Base-by-base conservation (phyloP, 345 rosid genomes). In the Salix koriyanagi region DNA sequence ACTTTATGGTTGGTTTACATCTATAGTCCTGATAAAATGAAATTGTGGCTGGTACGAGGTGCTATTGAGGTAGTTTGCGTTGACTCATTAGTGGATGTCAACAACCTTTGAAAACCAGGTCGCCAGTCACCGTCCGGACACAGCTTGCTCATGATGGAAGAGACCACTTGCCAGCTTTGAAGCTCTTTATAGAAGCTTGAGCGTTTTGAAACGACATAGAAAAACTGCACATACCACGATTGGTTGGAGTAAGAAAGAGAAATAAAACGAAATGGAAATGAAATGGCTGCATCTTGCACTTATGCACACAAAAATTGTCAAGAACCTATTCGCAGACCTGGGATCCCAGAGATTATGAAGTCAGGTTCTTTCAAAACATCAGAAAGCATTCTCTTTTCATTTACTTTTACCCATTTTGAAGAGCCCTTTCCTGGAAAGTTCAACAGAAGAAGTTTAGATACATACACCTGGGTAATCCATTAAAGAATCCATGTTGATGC, bases 101-200 rank as follows among this genome's bases (percentile, higher is more conserved):
- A 69, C 28, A 69, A 13, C 9, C 34, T 50, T 70, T 19, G 28
- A 52, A 39, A 30, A 62, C 25, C 42, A 5, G 34, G 26, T 9
- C 14, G 12, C 61, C 44, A 39, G 19, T 64, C 7, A 9, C 2
- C 5, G 2, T 60, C 10, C 19, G 18, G 25, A 32, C 62, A 25
- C 14, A 15, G 4, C 12, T 41, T 36, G 21, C 70, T 76, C 73
- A 76, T 68, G 41, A 16, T 2, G 84, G 84, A 54, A 74, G 86
- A 62, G 74, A 74, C 97, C 97, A 92, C 73, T 84, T 90, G 37
- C 97, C 97, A 23, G 90, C 83, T 61, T 46, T 85, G 85, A 94
- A 91, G n/a, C 81, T 86, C 86, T 66, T 80, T 83, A 65, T 91
- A 90, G 81, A 88, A 89, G 83, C 83, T 82, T 30, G 97, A 89